These are phyloP conservation scores for Leptographium radiaticola DNA, from an alignment of 2,329 filamentous ascomycete species.

Conservation along the genomic window DNA sequence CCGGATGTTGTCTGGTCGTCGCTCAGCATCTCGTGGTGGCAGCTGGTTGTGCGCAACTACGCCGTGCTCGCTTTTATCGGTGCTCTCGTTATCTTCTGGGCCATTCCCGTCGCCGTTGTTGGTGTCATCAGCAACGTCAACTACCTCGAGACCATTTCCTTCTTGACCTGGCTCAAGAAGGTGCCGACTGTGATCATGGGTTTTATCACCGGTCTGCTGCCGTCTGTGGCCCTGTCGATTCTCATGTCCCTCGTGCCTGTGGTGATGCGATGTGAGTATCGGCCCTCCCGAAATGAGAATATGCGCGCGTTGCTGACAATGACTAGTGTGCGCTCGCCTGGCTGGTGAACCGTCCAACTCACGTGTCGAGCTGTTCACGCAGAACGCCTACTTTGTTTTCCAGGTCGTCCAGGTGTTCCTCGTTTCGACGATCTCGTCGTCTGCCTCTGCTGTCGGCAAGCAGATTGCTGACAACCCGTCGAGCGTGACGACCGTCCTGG, in stretches of 20 bases:
- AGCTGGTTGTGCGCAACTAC: slow-evolving; percentile 61
- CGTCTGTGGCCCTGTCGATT: slow-evolving; percentile 63
- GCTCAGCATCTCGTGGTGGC: slow-evolving; percentile 75
- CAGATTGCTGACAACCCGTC: slow-evolving; percentile 51
- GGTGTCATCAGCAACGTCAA: slow-evolving; percentile 77
- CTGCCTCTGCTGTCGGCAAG: slow-evolving; percentile 57
- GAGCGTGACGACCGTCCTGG: slow-evolving; percentile 50
- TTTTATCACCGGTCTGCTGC: slow-evolving; percentile 73
- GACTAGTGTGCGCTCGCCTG: slow-evolving; percentile 57
- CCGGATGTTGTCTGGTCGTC: slow-evolving; percentile 80
- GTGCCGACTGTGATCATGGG: slow-evolving; percentile 63
- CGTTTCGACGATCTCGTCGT: slow-evolving; percentile 67
- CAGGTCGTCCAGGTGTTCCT: slow-evolving; percentile 81
- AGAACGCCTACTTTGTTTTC: slow-evolving; percentile 85
- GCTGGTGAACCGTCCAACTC: slow-evolving; percentile 70
- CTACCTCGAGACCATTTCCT: slow-evolving; percentile 51
- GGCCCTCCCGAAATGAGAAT: not conserved
- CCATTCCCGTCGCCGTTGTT: slow-evolving; percentile 61
- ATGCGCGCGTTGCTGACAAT: not conserved
- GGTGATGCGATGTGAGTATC: slow-evolving; percentile 56
- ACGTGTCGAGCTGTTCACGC: slow-evolving; percentile 73
- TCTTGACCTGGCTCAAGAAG: slow-evolving; percentile 56
- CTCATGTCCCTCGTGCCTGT: slow-evolving; percentile 79
- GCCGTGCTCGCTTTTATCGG: slow-evolving; percentile 58
- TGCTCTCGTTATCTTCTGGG: slow-evolving; percentile 79